A percentile compares a stretch with the other conserved stretches of the same genome.
phyloP scores from a whole-genome alignment of 345 rosid species.

The Mangifera indica region DNA sequence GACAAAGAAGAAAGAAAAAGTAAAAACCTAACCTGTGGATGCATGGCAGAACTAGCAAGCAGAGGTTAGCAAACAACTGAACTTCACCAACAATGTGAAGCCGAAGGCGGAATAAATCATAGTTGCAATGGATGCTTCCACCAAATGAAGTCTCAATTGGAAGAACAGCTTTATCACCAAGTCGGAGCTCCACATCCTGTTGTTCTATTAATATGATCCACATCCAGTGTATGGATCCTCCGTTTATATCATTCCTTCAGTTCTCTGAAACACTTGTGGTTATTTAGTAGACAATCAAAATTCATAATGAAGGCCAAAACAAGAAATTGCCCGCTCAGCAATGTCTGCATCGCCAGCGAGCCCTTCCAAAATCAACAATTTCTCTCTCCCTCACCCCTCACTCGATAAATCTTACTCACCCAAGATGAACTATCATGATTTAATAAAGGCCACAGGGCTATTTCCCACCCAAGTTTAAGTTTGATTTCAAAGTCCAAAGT shows the following conservation, averaged over 20 bases:
- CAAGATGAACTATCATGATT: too few relatives aligned
- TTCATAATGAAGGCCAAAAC: not conserved
- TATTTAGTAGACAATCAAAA: not conserved
- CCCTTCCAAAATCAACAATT: too few relatives aligned
- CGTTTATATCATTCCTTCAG: not conserved
- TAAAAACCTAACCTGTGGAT: constrained; percentile 43
- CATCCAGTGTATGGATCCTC: not conserved
- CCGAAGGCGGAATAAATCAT: constrained; percentile 60
- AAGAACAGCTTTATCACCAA: constrained; percentile 59
- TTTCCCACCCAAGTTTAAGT: too few relatives aligned
- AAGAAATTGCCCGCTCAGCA: not conserved
- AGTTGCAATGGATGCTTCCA: constrained; percentile 64
- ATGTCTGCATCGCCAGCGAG: too few relatives aligned
- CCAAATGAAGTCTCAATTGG: constrained; percentile 57
- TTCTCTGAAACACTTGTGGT: not conserved
- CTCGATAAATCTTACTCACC: too few relatives aligned
- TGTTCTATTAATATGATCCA: too few relatives aligned
- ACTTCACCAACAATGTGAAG: constrained; percentile 64
- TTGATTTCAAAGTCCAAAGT: too few relatives aligned
- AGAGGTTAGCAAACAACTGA: constrained; percentile 43
- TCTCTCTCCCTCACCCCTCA: too few relatives aligned
- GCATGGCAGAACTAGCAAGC: constrained; percentile 58
- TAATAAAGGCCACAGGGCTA: too few relatives aligned
- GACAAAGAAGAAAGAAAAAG: not conserved
- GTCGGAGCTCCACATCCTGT: constrained; percentile 60